These are phyloP conservation scores for Salix caprea DNA, from an alignment of 345 rosid genomes.

Conservation along the genomic window DNA sequence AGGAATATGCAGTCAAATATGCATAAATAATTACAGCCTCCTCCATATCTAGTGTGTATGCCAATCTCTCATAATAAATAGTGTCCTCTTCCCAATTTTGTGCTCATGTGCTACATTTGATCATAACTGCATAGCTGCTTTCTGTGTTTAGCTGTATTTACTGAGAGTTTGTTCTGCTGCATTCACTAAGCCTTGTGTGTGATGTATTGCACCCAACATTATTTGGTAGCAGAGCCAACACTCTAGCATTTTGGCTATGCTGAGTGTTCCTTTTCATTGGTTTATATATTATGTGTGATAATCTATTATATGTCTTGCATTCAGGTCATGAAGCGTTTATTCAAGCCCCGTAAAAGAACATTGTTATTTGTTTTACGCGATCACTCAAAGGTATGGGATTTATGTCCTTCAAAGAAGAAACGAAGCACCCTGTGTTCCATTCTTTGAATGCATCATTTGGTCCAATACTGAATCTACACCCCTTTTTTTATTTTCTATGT, in stretches of 20 bases:
- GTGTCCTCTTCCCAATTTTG: no score
- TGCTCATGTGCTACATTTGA: no score
- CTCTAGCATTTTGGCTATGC: not conserved
- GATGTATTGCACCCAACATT: not conserved
- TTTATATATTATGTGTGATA: not conserved
- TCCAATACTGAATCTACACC: no score
- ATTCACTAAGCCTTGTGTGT: not conserved
- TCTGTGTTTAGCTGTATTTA: no score
- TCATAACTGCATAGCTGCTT: no score
- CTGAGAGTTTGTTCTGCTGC: not conserved
- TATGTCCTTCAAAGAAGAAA: not conserved
- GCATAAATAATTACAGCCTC: no score
- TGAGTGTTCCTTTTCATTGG: not conserved
- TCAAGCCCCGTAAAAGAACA: conserved; percentile 33
- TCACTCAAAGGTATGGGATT: conserved; percentile 29
- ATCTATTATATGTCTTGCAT: not conserved
- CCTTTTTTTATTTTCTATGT: no score
- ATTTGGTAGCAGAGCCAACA: not conserved
- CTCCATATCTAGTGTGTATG: no score
- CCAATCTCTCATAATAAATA: no score
- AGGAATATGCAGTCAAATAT: no score
- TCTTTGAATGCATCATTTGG: no score
- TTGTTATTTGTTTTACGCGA: conserved; percentile 34
- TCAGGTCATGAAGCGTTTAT: conserved; percentile 38
- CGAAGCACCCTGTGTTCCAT: no score